Conservation (phyloP, 2,329 filamentous ascomycete species). For the Colletotrichum falcatum region DNA sequence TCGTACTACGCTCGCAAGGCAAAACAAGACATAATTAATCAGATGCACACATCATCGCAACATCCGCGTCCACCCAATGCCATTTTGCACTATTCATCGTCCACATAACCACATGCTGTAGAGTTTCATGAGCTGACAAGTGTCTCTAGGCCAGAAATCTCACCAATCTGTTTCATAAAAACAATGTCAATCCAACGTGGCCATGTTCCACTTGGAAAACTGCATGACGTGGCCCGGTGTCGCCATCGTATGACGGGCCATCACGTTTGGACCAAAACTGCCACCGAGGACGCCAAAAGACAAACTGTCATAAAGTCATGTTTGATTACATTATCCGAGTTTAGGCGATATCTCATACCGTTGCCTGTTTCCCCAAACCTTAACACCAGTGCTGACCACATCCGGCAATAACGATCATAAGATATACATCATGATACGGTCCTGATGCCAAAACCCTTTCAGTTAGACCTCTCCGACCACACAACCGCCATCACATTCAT, state of each 20-base stretch:
- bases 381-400: neutral
- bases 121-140: neutral
- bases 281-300: neutral
- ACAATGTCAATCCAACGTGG: neutral
- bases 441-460: neutral
- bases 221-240: neutral
- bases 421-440: conserved; percentile 24
- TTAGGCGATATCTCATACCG: conserved; percentile 13
- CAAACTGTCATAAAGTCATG: neutral
- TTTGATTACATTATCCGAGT: conserved; percentile 24
- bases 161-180: neutral
- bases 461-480: neutral
- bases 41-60: neutral
- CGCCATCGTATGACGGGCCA: neutral
- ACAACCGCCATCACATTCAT: neutral
- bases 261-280: neutral
- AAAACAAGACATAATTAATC: neutral
- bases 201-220: no score
- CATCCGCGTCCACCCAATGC: neutral
- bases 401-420: conserved; percentile 14
- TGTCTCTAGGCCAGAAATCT: neutral
- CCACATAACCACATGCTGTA: neutral
- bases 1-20: neutral
- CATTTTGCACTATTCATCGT: neutral
- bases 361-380: conserved; percentile 7